These are phyloP conservation scores for Trichosporon sp. DNA, from an alignment of 1,284 basidiomycete species.

Conservation along the genomic window DNA sequence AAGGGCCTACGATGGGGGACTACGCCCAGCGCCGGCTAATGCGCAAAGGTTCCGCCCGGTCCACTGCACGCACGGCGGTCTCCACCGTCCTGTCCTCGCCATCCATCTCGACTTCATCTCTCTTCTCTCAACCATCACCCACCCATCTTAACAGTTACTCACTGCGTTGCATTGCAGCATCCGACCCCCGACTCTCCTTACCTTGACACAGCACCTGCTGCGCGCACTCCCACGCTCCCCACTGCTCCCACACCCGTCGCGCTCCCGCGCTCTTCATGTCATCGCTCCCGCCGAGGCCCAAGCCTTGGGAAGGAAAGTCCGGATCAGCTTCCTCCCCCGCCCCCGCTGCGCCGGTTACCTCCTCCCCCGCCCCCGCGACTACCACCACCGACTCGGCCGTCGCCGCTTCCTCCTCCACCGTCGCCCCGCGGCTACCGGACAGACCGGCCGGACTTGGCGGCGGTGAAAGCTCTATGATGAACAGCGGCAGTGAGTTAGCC, in stretches of 20 bases:
- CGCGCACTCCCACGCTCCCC: background rate
- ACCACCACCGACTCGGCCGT: constrained; percentile 35
- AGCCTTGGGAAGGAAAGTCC: constrained; percentile 49
- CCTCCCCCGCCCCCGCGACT: constrained; percentile 35
- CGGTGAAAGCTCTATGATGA: constrained; percentile 24
- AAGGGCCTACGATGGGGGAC: no score
- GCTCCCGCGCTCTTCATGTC: constrained; percentile 36
- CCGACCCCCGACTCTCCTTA: background rate
- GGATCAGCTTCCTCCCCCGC: constrained; percentile 30
- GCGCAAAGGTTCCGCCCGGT: constrained; percentile 12
- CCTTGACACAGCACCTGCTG: background rate
- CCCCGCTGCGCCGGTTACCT: constrained; percentile 24
- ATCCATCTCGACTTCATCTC: background rate
- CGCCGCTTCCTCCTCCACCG: constrained; percentile 34
- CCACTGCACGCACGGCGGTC: background rate
- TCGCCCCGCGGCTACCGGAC: constrained; percentile 48
- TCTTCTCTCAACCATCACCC: no score
- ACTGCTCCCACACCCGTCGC: background rate
- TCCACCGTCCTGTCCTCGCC: background rate
- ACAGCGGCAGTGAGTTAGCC: constrained; percentile 5
- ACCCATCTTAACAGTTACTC: background rate
- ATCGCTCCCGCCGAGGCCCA: constrained; percentile 49
- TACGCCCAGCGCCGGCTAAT: background rate
- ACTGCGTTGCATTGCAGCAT: background rate
- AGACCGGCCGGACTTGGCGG: constrained; percentile 42